phyloP scores from a whole-genome alignment of 2,329 filamentous ascomycete species.

The Penicillium psychrosexuale region DNA sequence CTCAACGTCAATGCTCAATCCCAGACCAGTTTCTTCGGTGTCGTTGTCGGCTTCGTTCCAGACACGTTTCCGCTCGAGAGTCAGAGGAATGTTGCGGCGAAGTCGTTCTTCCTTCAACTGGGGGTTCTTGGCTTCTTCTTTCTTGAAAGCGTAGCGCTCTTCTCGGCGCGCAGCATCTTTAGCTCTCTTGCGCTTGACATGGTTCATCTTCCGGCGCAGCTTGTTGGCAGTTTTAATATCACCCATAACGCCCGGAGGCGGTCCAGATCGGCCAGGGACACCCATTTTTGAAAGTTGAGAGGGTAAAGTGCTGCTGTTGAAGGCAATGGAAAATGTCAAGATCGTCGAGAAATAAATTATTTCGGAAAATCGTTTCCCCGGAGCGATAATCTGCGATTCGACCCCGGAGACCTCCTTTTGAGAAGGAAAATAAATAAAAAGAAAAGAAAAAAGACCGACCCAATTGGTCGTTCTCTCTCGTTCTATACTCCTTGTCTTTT shows the following conservation, averaged over 20 bases:
- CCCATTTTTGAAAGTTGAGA: constrained; percentile 43
- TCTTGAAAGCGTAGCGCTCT: constrained; percentile 72
- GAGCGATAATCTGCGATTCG: constrained; percentile 14
- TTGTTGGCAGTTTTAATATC: constrained; percentile 70
- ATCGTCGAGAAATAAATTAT: constrained; percentile 30
- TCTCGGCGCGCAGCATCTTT: constrained; percentile 72
- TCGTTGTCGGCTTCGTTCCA: constrained; percentile 73
- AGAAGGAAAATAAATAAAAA: constrained; percentile 8
- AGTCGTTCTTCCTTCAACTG: constrained; percentile 69
- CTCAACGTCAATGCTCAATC: constrained; percentile 49
- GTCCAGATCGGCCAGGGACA: constrained; percentile 44
- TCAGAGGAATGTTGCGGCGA: constrained; percentile 73
- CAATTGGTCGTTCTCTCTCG: constrained; percentile 10
- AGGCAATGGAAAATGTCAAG: constrained; percentile 5
- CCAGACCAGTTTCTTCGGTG: constrained; percentile 45
- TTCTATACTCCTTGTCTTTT: constrained; percentile 12
- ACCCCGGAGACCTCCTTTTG: constrained; percentile 10
- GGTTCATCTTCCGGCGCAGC: constrained; percentile 70
- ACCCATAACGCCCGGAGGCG: constrained; percentile 45
- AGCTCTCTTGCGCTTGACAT: constrained; percentile 75
- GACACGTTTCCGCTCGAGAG: constrained; percentile 80
- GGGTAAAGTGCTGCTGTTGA: constrained; percentile 2
- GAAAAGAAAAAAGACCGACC: constrained; percentile 5
- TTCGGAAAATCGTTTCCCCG: constrained; percentile 28
- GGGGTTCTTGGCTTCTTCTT: constrained; percentile 81